Evolutionary conservation across 768 basidiomycete species (phyloP).

Genomic region (Phaffia australis): DNA sequence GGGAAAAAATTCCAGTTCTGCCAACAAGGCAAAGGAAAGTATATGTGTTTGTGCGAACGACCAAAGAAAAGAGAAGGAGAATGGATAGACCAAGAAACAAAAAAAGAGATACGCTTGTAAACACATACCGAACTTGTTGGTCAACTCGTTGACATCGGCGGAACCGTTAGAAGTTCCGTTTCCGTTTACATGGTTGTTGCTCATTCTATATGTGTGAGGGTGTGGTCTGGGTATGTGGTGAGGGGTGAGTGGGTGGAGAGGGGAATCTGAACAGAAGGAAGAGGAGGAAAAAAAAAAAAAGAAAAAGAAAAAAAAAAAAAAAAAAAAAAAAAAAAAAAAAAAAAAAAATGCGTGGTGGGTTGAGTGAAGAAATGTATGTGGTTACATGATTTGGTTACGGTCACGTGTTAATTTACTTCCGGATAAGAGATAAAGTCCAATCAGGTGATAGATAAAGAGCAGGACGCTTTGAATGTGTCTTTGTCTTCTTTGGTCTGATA

Average conservation of each 20-base stretch:
- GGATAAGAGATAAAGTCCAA: too few relatives aligned
- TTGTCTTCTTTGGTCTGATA: too few relatives aligned
- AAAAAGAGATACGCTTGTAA: background rate
- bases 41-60: background rate
- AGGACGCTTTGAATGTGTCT: too few relatives aligned
- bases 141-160: conserved; percentile 7
- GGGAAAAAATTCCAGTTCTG: too few relatives aligned
- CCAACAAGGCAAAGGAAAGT: too few relatives aligned
- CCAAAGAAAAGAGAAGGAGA: background rate
- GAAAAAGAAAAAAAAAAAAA: background rate
- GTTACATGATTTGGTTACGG: too few relatives aligned
- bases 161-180: conserved; percentile 1
- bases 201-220: conserved; percentile 3
- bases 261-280: background rate
- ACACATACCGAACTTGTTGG: conserved; percentile 9
- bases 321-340: background rate
- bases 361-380: too few relatives aligned
- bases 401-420: too few relatives aligned
- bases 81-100: too few relatives aligned
- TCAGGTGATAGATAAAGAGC: too few relatives aligned
- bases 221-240: conserved; percentile 10
- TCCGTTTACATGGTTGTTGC: background rate
- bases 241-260: conserved; percentile 2
- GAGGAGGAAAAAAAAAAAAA: background rate
- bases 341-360: too few relatives aligned